Evolutionary conservation across 108 stramenopile genomes (phyloP), one percentile per base, ranked within the genome.

Genomic region (Discostella pseudostelligera): DNA sequence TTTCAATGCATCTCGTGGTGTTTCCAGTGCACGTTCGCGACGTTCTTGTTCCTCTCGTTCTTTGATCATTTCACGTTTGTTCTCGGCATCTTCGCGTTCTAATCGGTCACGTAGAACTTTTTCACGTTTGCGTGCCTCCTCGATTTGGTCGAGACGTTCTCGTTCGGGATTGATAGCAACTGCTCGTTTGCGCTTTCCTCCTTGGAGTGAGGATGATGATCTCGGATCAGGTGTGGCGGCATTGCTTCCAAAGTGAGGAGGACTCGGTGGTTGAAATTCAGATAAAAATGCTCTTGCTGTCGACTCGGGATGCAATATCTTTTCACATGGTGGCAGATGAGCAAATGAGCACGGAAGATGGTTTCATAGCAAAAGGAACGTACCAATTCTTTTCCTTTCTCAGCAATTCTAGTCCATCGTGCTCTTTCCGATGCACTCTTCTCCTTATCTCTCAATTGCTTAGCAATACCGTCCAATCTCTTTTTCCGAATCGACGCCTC

Each of bases 401-500:
- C 35, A 1, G 78, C 69, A 48, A 76, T 56, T 51, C 56, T 71
- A 10, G 57, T 69, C 53, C 71, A 60, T 46, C 65, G 77, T 54
- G 67, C 69, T 58, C 81, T 77, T 13, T 76, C 74, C 26, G 57
- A 57, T n/a, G 71, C 72, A 12, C 76, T 59, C 70, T 62, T 72
- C 42, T 87, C 82, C 20, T 69, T 66, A 16, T 73, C 69, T 47
- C 84, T 85, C 63, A 93, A 66, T 56, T 77, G 76, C 61, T 85
- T 51, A 11, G 86, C 80, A 19, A 90, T 85, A 3, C 64, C 84
- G 49, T 93, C 88, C 65, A 90, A 65, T 42, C 74, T 65, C 44
- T 73, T 67, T 50, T 84, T 84, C 3, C 87, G 75, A 9, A 59
- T 60, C 17, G 58, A 53, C 13, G 74, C 74, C 37, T 76, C 74